phyloP scores from a whole-genome alignment of 208 protist species.

The Trypanosomatidae sp. region DNA sequence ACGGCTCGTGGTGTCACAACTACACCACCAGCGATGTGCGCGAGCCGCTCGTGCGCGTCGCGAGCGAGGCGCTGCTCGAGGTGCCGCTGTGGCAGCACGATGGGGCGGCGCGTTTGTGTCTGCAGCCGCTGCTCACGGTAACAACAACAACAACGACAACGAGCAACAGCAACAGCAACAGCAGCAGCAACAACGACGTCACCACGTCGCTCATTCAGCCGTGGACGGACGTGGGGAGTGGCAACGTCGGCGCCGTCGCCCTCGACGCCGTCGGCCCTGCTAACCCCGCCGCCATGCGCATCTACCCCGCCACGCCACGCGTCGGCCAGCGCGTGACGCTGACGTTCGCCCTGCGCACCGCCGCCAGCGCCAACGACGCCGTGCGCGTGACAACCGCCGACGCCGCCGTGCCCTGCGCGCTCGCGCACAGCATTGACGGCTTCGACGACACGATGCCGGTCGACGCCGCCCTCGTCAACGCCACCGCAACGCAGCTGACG shows the following conservation, averaged over 20 bases:
- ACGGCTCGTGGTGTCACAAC: slow-evolving; percentile 82
- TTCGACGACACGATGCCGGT: slow-evolving; percentile 23
- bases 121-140: too few species aligned
- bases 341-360: slow-evolving; percentile 46
- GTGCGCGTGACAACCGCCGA: slow-evolving; percentile 27
- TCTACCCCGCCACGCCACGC: slow-evolving; percentile 51
- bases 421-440: slow-evolving; percentile 12
- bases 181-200: too few species aligned
- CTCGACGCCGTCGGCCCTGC: slow-evolving; percentile 22
- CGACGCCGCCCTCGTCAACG: slow-evolving; percentile 18
- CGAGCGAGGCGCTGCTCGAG: slow-evolving; percentile 21
- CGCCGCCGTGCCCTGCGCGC: slow-evolving; percentile 28
- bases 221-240: too few species aligned
- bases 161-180: too few species aligned
- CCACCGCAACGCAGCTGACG: slow-evolving; percentile 18
- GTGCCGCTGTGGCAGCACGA: slow-evolving; percentile 52
- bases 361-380: slow-evolving; percentile 23
- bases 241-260: too few species aligned
- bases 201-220: too few species aligned
- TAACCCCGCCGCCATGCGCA: slow-evolving; percentile 43
- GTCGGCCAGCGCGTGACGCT: slow-evolving; percentile 81
- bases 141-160: too few species aligned
- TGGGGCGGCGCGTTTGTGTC: slow-evolving; percentile 46
- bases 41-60: slow-evolving; percentile 34
- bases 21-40: slow-evolving; percentile 39